Evolutionary conservation across 78 protist genomes (phyloP).

Genomic region (Polysphondylium violaceum): DNA sequence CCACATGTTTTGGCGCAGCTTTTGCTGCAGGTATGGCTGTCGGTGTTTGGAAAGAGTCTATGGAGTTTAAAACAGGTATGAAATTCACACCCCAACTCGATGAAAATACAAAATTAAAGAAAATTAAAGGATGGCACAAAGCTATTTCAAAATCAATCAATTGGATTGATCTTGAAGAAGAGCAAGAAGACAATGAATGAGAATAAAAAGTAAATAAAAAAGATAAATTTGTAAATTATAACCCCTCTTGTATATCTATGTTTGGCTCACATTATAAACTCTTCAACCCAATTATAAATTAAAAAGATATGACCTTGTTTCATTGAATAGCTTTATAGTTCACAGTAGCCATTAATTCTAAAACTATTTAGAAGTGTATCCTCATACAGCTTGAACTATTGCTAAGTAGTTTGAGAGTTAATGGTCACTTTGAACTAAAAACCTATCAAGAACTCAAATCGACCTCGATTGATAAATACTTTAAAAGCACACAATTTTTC

Average conservation of each 20-base stretch:
- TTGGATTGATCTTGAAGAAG: conserved; percentile 55
- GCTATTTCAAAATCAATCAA: conserved; percentile 83
- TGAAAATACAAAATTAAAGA: background rate
- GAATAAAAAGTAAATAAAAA: background rate
- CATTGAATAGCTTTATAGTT: no score
- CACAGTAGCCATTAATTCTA: no score
- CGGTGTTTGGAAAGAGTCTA: conserved; percentile 54
- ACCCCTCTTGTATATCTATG: background rate
- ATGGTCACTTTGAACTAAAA: no score
- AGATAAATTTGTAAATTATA: background rate
- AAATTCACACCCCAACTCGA: conserved; percentile 22
- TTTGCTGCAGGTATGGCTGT: conserved; percentile 84
- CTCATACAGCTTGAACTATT: no score
- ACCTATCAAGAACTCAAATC: background rate
- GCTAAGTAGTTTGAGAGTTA: no score
- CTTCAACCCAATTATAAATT: background rate
- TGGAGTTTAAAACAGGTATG: conserved; percentile 14
- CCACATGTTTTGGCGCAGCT: conserved; percentile 94
- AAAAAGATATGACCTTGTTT: no score
- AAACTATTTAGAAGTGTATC: no score
- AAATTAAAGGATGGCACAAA: conserved; percentile 67
- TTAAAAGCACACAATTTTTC: background rate
- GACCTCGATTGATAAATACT: background rate
- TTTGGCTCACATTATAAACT: background rate
- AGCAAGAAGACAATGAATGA: no score